phyloP scores from a whole-genome alignment of 176 grass and related monocot genomes.

The Elaeis guineensis region DNA sequence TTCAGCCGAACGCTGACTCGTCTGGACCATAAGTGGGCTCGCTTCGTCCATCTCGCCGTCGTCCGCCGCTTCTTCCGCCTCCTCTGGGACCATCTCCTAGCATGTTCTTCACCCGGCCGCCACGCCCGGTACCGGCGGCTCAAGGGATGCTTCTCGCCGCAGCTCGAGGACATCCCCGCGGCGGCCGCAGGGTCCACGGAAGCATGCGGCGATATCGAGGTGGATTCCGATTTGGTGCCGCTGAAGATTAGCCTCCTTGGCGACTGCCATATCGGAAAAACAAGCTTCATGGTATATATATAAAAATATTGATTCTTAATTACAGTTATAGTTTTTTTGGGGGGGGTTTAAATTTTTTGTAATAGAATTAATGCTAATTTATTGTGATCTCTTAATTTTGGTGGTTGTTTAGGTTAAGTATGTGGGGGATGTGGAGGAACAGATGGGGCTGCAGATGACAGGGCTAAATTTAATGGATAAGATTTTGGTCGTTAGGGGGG shows the following conservation, averaged over 20 bases:
- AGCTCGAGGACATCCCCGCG: not conserved
- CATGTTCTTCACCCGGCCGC: conserved; percentile 41
- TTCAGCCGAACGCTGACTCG: not conserved
- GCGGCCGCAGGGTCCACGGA: not conserved
- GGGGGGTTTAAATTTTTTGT: no score
- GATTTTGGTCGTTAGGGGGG: conserved; percentile 50
- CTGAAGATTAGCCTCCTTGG: conserved; percentile 96
- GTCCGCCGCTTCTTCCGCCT: conserved; percentile 52
- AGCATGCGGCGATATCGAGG: not conserved
- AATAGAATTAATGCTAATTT: no score
- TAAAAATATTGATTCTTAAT: no score
- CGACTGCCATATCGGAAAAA: conserved; percentile 86
- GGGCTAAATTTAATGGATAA: conserved; percentile 99
- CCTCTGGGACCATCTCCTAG: conserved; percentile 54
- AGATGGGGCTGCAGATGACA: conserved; percentile 69
- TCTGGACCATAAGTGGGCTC: conserved; percentile 50
- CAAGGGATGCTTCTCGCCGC: not conserved
- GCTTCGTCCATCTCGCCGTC: conserved; percentile 51
- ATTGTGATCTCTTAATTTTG: no score
- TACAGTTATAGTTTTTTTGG: no score
- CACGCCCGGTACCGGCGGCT: conserved; percentile 42
- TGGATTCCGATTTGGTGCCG: conserved; percentile 37
- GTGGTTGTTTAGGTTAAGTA: conserved; percentile 53
- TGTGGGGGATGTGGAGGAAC: conserved; percentile 64
- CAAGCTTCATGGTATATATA: conserved; percentile 84